phyloP scores from a whole-genome alignment of 169 alveolate species.

The Plasmodium chabaudi region DNA sequence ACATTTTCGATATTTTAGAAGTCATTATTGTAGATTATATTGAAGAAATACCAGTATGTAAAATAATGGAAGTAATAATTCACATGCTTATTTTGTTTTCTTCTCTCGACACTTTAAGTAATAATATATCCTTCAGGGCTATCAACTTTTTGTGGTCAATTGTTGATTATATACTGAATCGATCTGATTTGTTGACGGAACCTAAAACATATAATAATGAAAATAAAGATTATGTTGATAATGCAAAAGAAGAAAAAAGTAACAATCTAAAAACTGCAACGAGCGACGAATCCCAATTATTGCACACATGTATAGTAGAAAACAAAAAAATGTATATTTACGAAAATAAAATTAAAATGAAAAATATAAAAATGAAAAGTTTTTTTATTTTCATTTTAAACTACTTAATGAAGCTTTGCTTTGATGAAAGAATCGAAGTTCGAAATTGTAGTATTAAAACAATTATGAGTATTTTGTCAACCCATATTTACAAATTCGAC shows the following conservation, averaged over 20 bases:
- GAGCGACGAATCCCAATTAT: slow-evolving; percentile 6
- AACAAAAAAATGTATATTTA: slow-evolving; percentile 53
- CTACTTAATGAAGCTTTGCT: slow-evolving; percentile 66
- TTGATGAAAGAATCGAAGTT: slow-evolving; percentile 76
- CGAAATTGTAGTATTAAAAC: slow-evolving; percentile 75
- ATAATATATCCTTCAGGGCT: slow-evolving; percentile 66
- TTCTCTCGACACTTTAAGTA: slow-evolving; percentile 44
- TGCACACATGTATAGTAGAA: slow-evolving; percentile 40
- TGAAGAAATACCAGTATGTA: slow-evolving; percentile 73
- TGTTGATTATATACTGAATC: slow-evolving; percentile 57
- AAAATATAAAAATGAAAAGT: slow-evolving; percentile 70
- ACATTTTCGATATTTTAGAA: slow-evolving; percentile 64
- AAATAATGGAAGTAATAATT: slow-evolving; percentile 67
- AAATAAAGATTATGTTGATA: not conserved
- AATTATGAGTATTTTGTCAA: slow-evolving; percentile 65
- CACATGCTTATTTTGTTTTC: slow-evolving; percentile 71
- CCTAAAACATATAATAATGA: slow-evolving; percentile 11
- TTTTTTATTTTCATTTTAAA: slow-evolving; percentile 67
- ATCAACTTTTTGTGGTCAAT: slow-evolving; percentile 71
- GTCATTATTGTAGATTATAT: slow-evolving; percentile 69
- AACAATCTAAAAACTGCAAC: not conserved
- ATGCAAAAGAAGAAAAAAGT: not conserved
- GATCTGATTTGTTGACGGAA: slow-evolving; percentile 28
- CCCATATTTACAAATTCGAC: slow-evolving; percentile 65
- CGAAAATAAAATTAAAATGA: slow-evolving; percentile 60